A percentile compares a stretch with the other conserved stretches of the same genome.
Conservation (phyloP, 1,139 yeast genomes). For the Taphrina pruni region DNA sequence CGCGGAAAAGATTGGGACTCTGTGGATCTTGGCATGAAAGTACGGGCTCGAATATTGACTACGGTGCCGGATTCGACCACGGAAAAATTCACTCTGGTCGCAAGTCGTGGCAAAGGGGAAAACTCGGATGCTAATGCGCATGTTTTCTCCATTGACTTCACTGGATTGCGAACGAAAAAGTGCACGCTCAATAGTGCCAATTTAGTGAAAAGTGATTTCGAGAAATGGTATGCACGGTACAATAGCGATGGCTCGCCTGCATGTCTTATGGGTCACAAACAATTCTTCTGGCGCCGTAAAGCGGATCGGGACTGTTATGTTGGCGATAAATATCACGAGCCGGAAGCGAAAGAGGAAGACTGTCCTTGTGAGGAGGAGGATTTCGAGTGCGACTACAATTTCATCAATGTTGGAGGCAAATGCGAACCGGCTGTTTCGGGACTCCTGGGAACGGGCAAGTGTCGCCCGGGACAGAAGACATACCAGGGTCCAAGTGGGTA, state of each 20-base stretch:
- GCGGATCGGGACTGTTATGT: slow-evolving; percentile 72
- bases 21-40: slow-evolving; percentile 57
- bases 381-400: slow-evolving; percentile 63
- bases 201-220: slow-evolving; percentile 67
- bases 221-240: slow-evolving; percentile 68
- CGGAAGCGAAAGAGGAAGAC: slow-evolving; percentile 61
- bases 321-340: slow-evolving; percentile 64
- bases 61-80: slow-evolving; percentile 81
- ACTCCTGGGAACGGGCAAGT: slow-evolving; percentile 43
- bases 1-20: slow-evolving; percentile 73
- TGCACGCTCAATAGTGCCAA: slow-evolving; percentile 55
- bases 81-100: slow-evolving; percentile 63
- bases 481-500: slow-evolving; percentile 51
- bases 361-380: slow-evolving; percentile 73
- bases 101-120: slow-evolving; percentile 53
- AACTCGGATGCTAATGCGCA: slow-evolving; percentile 46
- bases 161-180: slow-evolving; percentile 58
- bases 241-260: slow-evolving; percentile 59
- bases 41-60: slow-evolving; percentile 59
- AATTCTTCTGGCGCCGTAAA: slow-evolving; percentile 71
- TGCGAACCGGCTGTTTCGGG: slow-evolving; percentile 62
- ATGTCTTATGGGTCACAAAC: slow-evolving; percentile 78
- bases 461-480: slow-evolving; percentile 51
- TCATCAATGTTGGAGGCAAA: slow-evolving; percentile 53
- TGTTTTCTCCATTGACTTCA: slow-evolving; percentile 65